These are phyloP conservation scores for Eucommia ulmoides DNA, from an alignment of 257 asterid genomes.

Conservation along the genomic window DNA sequence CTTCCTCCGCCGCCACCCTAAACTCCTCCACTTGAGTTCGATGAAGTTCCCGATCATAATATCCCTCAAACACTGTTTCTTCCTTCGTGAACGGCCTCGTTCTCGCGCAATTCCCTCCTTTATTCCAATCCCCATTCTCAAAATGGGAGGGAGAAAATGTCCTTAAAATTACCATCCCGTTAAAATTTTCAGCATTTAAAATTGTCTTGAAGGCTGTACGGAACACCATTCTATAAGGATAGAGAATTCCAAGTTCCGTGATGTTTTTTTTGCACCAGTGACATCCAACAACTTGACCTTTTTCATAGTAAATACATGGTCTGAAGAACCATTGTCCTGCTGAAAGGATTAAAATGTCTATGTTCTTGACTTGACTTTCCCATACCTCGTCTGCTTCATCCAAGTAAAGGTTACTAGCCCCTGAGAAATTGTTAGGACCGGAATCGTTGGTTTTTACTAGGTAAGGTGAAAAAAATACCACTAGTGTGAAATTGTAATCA, in stretches of 20 bases:
- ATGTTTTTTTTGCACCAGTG: neutral
- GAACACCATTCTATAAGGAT: neutral
- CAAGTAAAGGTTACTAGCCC: neutral
- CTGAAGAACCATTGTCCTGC: neutral
- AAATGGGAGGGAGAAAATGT: neutral
- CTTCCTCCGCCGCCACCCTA: neutral
- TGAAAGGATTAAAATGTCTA: neutral
- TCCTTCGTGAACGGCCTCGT: neutral
- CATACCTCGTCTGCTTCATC: neutral
- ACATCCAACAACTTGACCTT: neutral
- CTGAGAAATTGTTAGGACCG: neutral
- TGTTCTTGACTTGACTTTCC: neutral
- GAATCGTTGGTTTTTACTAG: neutral
- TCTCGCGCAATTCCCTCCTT: neutral
- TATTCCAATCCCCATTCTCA: neutral
- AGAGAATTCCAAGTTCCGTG: neutral
- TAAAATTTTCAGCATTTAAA: too few species aligned
- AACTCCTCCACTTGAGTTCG: neutral
- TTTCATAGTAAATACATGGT: neutral
- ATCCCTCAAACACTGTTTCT: neutral
- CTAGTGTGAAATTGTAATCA: slow-evolving; percentile 3
- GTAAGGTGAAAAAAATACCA: neutral
- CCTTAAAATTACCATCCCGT: neutral
- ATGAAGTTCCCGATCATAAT: neutral
- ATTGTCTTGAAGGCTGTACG: neutral